These are phyloP conservation scores for Lizanozyma gosingica DNA, from an alignment of 1,139 yeast species.

Conservation along the genomic window DNA sequence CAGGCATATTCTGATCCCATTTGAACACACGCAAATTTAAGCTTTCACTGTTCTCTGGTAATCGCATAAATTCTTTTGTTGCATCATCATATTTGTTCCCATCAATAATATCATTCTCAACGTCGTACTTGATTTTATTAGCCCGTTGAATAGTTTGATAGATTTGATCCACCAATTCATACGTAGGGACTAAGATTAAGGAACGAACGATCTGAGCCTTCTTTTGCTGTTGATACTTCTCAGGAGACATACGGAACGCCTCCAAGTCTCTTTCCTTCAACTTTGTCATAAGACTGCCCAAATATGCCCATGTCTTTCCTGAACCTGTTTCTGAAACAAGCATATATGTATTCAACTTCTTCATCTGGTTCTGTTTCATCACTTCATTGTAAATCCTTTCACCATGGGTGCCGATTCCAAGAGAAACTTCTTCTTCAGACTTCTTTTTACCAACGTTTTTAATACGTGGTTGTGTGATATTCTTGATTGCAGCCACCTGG, in stretches of 20 bases:
- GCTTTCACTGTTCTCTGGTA: conserved; percentile 16
- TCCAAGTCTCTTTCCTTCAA: conserved; percentile 47
- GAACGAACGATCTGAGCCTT: conserved; percentile 38
- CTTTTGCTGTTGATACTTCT: conserved; percentile 22
- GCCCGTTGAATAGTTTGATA: conserved; percentile 40
- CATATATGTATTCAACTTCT: conserved; percentile 54
- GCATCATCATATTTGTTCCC: conserved; percentile 11
- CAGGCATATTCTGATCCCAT: conserved; percentile 46
- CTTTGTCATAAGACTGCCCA: conserved; percentile 65
- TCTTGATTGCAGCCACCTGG: conserved; percentile 50
- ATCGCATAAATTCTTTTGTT: conserved; percentile 16
- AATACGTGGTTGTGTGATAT: conserved; percentile 24
- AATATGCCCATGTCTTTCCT: conserved; percentile 90
- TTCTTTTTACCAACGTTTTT: conserved; percentile 14
- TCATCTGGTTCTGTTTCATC: conserved; percentile 21
- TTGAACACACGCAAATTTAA: conserved; percentile 41
- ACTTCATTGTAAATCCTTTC: conserved; percentile 17
- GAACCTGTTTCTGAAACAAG: conserved; percentile 96
- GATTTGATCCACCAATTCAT: conserved; percentile 82
- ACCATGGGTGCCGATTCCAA: conserved; percentile 1
- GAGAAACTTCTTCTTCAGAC: conserved; percentile 16
- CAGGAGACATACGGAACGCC: conserved; percentile 17
- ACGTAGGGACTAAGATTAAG: conserved; percentile 76
- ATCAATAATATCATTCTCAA: conserved; percentile 10
- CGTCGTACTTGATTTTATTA: conserved; percentile 17